Evolutionary conservation across 305 asterid species (phyloP), one percentile per base, ranked within the genome.

Genomic region (Fraxinus baroniana): DNA sequence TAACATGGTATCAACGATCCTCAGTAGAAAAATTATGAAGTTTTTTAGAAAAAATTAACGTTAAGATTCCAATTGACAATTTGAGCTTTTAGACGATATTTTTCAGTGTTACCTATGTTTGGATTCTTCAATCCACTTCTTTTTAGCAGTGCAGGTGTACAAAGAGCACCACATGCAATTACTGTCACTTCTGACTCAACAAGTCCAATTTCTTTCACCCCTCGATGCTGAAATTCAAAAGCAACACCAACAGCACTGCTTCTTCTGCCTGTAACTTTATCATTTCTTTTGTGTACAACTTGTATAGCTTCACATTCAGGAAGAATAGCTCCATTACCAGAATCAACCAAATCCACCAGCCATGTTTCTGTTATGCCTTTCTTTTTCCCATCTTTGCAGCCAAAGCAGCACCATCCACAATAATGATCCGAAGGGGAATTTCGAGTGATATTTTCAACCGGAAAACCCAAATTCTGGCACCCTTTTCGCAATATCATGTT

Each of bases 361-460:
- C 98, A 94, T 76, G 97, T 94, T 22, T 91, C 97, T 0, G 89
- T 5, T 1, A 91, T 87, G 9, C 96, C 92, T 72, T 90, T 91
- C 82, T 94, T 94, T 60, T 75, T 85, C 5, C 97, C 98, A 5
- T 91, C 91, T 79, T 83, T 87, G 83, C 98, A 94, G 1, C 97
- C 98, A 13, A 94, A 81, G 86, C 92, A 79, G 80, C 98, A 94
- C 92, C 92, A 93, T 7, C 97, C 97, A 18, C 98, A 94, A 32
- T 90, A 85, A 70, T 94, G 98, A 87, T 90, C 94, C 0, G 91
- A 28, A 0, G 90, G 66, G 0, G 97, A 85, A 68, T 94, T 93
- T 0, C 89, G 82, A 0, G 98, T 95, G 57, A 94, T 85, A n/a
- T 77, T 88, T 26, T 89, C 88, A 0, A 89, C 92, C 0, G 88